Evolutionary conservation across 768 basidiomycete species (phyloP).

Genomic region (Tulasnella calospora): DNA sequence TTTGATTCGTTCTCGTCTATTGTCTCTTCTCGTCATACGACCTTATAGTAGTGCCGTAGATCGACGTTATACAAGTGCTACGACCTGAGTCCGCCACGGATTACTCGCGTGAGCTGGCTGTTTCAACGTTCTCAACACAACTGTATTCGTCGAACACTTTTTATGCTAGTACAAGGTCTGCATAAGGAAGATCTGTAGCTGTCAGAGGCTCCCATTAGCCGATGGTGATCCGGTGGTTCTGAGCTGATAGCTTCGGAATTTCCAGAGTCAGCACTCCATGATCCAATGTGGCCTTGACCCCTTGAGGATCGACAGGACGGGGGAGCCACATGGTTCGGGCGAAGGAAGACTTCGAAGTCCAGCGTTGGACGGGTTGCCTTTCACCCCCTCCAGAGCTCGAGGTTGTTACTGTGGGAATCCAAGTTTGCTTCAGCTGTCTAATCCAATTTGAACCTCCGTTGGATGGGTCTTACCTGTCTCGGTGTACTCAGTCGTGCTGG

Average conservation of each 20-base stretch:
- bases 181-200: background rate
- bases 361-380: slow-evolving; percentile 3
- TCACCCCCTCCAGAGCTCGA: background rate
- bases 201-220: background rate
- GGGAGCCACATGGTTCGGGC: slow-evolving; percentile 28
- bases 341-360: slow-evolving; percentile 17
- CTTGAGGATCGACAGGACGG: slow-evolving; percentile 23
- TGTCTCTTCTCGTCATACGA: background rate
- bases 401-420: background rate
- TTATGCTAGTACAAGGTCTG: background rate
- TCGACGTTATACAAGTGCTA: background rate
- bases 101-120: too few relatives aligned
- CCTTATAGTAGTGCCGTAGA: background rate
- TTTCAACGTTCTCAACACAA: background rate
- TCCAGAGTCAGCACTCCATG: slow-evolving; percentile 27
- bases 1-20: background rate
- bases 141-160: background rate
- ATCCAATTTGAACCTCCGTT: background rate
- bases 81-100: background rate
- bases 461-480: background rate
- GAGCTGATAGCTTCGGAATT: slow-evolving; percentile 21
- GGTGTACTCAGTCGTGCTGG: background rate
- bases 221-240: background rate
- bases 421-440: background rate
- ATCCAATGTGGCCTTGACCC: slow-evolving; percentile 26